Evolutionary conservation across 495 filamentous ascomycete species (phyloP), one percentile per base, ranked within the genome.

Genomic region (Lophiostoma macrostomum): DNA sequence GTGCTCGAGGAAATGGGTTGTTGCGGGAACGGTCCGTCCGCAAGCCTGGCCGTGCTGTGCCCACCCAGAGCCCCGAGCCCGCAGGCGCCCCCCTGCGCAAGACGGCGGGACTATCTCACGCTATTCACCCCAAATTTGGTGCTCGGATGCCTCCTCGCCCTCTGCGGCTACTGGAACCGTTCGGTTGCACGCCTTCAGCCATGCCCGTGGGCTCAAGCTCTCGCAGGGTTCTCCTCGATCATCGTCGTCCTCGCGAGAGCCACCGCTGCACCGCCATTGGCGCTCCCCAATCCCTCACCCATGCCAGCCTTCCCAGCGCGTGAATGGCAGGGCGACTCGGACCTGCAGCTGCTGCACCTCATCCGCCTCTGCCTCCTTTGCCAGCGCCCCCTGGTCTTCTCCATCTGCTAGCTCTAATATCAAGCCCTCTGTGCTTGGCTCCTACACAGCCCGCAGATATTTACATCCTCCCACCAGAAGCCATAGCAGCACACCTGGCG

Each of bases 81-180:
- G 20, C 10, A 20, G 16, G 20, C 4, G 20, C 18, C 8, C 12
- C 18, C 18, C 39, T 53, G 50, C 39, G 30, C 39, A 53, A 45
- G 30, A 27, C 43, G 28, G 19, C 16, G 41, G 41, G 27, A 11
- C n/a, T 16, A n/a, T n/a, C n/a, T 5, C 10, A 23, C 23, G 18
- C 39, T 43, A 30, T 50, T 34, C 30, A 24, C 53, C 35, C 53
- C 56, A 59, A 52, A 42, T 41, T 49, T 53, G 41, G 49, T 27
- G 49, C 56, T 30, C 28, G 35, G 46, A 44, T 50, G 35, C 18
- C 31, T 30, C 36, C 38, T 22, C 14, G 41, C 41, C 49, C 42
- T 53, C 44, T 59, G 56, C 48, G 40, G 56, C 56, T 59, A 20
- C 56, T 59, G 41, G 55, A 59, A 59, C 56, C 32, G 56, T 59